Evolutionary conservation across 2,329 filamentous ascomycete species (phyloP), one percentile per base, ranked within the genome.

Genomic region (Nannizziopsis barbatae): DNA sequence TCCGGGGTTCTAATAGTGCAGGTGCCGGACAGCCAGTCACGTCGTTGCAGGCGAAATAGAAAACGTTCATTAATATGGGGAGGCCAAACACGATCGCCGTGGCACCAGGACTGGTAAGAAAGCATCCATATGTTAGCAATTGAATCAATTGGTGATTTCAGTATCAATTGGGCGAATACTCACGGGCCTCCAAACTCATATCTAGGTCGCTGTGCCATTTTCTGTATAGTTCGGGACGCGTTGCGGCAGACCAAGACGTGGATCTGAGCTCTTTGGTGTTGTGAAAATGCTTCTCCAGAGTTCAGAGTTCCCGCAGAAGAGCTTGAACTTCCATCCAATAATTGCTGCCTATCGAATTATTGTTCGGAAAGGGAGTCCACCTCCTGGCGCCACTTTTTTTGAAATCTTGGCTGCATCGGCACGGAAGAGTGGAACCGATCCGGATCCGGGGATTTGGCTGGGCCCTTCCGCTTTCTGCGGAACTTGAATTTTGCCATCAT

Each of bases 1-100:
- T 83, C 49, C 76, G 80, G 30, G 85, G 88, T 56, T 76, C 74
- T 33, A 94, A 75, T 7, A 90, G 74, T 3, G 85, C 87, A 2
- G 89, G 87, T 2, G 86, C 82, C 41, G 90, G 92, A 62, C 92
- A 96, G 50, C 92, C 90, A 7, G 86, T 83, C 54, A 93, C 73
- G 65, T 96, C 89, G 70, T 95, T 96, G 75, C 90, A 95, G 59
- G 83, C 73, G 62, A 95, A 94, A 41, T 81, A 76, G 62, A 90
- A 83, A 58, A 81, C 63, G 68, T 92, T 94, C 57, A 87, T 77
- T 55, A 89, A 75, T 37, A 88, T 52, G 0, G 90, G 90, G 0
- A 95, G 79, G 49, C 82, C 81, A 58, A 93, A 83, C 6, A 84
- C 84, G 60, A 96, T 86, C 18, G 45, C 47, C 20, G 44, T 42